Conservation (phyloP, 169 alveolate genomes). For the Neospora caninum region DNA sequence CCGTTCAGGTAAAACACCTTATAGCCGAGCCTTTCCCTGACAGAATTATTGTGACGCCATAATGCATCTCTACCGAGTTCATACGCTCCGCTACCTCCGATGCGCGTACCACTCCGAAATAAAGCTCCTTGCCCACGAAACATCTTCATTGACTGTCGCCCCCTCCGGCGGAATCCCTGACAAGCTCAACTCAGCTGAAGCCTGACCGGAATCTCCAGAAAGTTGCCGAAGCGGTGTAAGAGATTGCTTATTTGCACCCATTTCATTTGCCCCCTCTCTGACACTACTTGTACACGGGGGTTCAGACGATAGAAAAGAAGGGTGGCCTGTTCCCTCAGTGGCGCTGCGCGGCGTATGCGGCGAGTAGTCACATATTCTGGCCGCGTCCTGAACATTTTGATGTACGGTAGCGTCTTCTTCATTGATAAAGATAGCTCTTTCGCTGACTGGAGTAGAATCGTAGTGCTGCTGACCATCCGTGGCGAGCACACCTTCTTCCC, state of each 20-base stretch:
- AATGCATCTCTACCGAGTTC: not conserved
- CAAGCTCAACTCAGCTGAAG: not conserved
- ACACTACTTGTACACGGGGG: too few relatives aligned
- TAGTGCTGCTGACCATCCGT: not conserved
- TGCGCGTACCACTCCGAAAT: not conserved
- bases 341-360: too few relatives aligned
- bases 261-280: not conserved
- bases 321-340: too few relatives aligned
- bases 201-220: not conserved
- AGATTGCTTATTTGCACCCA: not conserved
- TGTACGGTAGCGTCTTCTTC: not conserved
- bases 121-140: slow-evolving; percentile 12
- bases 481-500: not conserved
- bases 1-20: too few relatives aligned
- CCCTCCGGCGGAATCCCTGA: not conserved
- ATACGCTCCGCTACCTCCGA: not conserved
- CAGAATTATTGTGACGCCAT: too few relatives aligned
- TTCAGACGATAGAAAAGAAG: too few relatives aligned
- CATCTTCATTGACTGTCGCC: not conserved
- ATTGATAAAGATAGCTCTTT: not conserved
- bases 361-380: too few relatives aligned
- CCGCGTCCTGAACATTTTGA: too few relatives aligned
- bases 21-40: too few relatives aligned
- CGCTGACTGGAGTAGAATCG: not conserved
- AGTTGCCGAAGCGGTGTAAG: not conserved